Conservation (phyloP, 768 basidiomycete genomes). For the Scleroderma citrinum region DNA sequence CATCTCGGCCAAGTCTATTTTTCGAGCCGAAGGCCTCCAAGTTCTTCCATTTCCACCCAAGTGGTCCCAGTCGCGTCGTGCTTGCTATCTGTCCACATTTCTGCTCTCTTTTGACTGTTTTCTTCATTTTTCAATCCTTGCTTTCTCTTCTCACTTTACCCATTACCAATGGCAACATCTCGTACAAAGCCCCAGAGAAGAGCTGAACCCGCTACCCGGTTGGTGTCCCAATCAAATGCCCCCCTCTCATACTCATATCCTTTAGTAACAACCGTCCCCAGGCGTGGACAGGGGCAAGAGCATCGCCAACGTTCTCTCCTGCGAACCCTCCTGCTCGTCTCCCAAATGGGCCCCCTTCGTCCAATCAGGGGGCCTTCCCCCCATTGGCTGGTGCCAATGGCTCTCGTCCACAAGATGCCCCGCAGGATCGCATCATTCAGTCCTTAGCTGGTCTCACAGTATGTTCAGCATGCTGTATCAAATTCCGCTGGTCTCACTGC, state of each 20-base stretch:
- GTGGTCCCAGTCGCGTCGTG: constrained; percentile 27
- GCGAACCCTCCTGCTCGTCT: constrained; percentile 35
- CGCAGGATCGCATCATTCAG: constrained; percentile 58
- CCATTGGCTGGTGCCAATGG: constrained; percentile 43
- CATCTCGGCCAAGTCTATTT: constrained; percentile 13
- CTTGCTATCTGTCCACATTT: constrained; percentile 33
- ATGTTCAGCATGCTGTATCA: constrained; percentile 27
- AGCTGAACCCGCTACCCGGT: constrained; percentile 48
- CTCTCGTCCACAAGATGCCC: constrained; percentile 36
- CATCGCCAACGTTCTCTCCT: constrained; percentile 68
- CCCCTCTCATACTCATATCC: constrained; percentile 8
- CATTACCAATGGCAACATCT: constrained; percentile 52
- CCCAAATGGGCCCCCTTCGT: constrained; percentile 35
- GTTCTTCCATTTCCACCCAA: constrained; percentile 9
- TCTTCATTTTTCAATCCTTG: constrained; percentile 24
- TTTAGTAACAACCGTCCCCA: constrained; percentile 32
- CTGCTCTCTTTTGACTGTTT: constrained; percentile 25
- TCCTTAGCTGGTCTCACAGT: constrained; percentile 67
- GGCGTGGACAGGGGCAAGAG: constrained; percentile 65
- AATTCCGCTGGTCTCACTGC: constrained; percentile 7
- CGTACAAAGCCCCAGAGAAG: constrained; percentile 62
- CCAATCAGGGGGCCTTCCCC: constrained; percentile 36
- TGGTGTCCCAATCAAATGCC: constrained; percentile 29
- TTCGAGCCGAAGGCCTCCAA: constrained; percentile 15
- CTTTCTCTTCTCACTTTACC: constrained; percentile 20